Percentiles rank a stretch among this genome's conserved stretches.
phyloP scores from a whole-genome alignment of 2,329 filamentous ascomycete species.

The Penicillium palitans region DNA sequence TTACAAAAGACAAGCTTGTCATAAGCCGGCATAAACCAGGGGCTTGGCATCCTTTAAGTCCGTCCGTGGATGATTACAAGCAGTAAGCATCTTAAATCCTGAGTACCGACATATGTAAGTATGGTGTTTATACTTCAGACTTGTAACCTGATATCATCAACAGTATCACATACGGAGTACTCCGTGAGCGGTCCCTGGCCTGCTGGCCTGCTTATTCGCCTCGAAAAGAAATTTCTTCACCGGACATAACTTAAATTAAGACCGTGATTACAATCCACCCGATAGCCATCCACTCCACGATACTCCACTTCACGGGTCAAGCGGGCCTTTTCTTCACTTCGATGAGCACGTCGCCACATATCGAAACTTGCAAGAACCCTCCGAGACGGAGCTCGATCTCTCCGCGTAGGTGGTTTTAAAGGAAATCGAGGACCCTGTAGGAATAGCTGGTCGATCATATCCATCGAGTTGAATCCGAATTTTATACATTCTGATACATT shows the following conservation, averaged over 20 bases:
- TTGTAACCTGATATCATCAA: background rate
- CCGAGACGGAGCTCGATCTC: background rate
- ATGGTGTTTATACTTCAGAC: too few species aligned
- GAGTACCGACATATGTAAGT: too few species aligned
- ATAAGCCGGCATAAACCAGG: background rate
- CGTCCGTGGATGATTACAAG: too few species aligned
- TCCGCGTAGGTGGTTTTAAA: conserved; percentile 9
- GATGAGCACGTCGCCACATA: background rate
- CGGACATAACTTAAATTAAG: conserved; percentile 2
- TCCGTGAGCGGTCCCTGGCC: background rate
- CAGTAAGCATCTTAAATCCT: background rate
- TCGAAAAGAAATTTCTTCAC: background rate
- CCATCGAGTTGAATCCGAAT: background rate
- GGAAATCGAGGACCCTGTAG: background rate
- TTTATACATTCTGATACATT: background rate
- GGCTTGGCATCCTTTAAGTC: background rate
- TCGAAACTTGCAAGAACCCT: background rate
- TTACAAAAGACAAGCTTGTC: too few species aligned
- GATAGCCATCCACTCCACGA: background rate
- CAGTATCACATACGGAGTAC: too few species aligned
- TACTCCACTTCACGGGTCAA: background rate
- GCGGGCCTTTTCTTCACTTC: conserved; percentile 3
- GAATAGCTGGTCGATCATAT: background rate
- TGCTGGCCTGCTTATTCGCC: background rate
- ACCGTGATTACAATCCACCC: conserved; percentile 4